Base-by-base conservation (phyloP, 352 stramenopile genomes). In the Phytophthora constricta region DNA sequence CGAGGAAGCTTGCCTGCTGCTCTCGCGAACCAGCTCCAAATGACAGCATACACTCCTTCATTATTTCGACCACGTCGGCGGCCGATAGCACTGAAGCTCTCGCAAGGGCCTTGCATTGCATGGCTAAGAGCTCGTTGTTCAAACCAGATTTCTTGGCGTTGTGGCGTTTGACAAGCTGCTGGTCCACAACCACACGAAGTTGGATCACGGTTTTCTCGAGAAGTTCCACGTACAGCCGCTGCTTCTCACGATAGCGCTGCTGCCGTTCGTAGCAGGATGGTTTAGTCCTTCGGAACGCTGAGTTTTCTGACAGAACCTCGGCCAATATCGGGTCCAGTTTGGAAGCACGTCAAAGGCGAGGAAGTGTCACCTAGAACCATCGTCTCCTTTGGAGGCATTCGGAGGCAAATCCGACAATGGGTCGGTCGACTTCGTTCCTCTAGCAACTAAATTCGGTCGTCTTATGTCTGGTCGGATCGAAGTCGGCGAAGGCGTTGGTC, bases 211-310 rank as follows among this genome's bases (percentile, higher is more conserved):
- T 53, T 25, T 27, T n/a, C 25, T 76, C 68, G 13, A 76, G 63
- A 3, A 14, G n/a, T n/a, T 62, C 25, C 4, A 51, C 37, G 42
- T 69, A 65, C 23, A 17, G 33, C 22, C 62, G 62, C 43, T 72
- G 46, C n/a, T 60, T 72, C 23, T 68, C 62, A 4, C 58, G 63
- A 27, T 72, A 76, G 28, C 68, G 62, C 26, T 72, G 62, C 26
- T 76, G 68, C 7, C 62, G 62, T 7, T 65, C 41, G n/a, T 65
- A 48, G 34, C 34, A 39, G 5, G 27, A 23, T 17, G 26, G 14
- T 50, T 55, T 58, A 4, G 3, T 52, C 19, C 26, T 11, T 34
- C 7, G 10, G 16, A 22, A 17, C 9, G 8, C 2, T 53, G 5
- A 10, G 27, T 45, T 28, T 43, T 61, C 9, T 49, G n/a, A n/a